Evolutionary conservation across 2,329 filamentous ascomycete species (phyloP), one percentile per base, ranked within the genome.

Genomic region (Epichloe sp.): DNA sequence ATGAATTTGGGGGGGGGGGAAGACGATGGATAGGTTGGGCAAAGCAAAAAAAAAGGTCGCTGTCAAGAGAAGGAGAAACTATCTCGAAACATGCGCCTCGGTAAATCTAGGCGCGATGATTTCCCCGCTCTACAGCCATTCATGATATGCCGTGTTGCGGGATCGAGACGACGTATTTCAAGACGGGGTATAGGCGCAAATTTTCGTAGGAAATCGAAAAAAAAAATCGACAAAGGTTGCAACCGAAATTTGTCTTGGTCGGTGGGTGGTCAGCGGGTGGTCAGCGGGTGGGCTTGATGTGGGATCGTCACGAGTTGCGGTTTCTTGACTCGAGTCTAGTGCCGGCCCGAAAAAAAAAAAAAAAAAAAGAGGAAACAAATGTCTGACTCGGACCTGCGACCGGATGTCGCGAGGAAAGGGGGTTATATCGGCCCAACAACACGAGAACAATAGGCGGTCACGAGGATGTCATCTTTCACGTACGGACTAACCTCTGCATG

Each of bases 61-160:
- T 38, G 43, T 53, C 52, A 52, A 49, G 49, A 52, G 17, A 43
- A 46, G 45, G 51, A 47, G 31, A 42, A 31, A 23, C 40, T 49
- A 19, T 54, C 34, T 40, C 36, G 52, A 15, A 47, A 40, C 38
- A 36, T 45, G 37, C 52, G 49, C 43, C 52, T 44, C 19, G 36
- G 31, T 14, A 44, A 43, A n/a, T 12, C 34, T 26, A 49, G 49
- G 47, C 49, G 47, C 45, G 46, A 44, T 36, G 15, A 15, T 21
- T 15, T 21, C 10, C 31, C 34, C 35, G 5, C 38, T 37, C 31
- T 43, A 47, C 52, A 35, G 15, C 46, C 49, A 54, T 52, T 47
- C 52, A 54, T 54, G 52, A 14, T 52, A 45, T 51, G 44, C 35
- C 47, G 47, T 21, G 47, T 21, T 45, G 47, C 26, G 47, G 11